Conservation (phyloP, 805 yeast genomes). For the Saccharomyces mikatae region DNA sequence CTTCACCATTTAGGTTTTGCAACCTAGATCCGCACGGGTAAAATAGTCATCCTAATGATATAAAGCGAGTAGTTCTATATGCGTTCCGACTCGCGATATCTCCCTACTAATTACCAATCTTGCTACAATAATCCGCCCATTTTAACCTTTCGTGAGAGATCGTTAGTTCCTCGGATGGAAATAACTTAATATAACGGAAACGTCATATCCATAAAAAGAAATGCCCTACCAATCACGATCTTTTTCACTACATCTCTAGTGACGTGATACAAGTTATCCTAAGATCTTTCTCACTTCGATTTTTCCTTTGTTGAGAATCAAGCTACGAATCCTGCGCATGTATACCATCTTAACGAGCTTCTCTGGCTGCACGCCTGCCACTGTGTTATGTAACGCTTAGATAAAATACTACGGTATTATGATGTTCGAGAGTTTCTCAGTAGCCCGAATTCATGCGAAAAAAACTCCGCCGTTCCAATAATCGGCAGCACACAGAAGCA, state of each 20-base stretch:
- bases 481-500: background rate
- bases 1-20: constrained; percentile 39
- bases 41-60: background rate
- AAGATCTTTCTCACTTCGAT: background rate
- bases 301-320: background rate
- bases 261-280: background rate
- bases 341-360: background rate
- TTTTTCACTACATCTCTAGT: background rate
- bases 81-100: background rate
- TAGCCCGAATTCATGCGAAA: background rate
- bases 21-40: constrained; percentile 6
- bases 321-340: background rate
- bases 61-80: too few relatives aligned
- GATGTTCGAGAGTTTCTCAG: too few relatives aligned
- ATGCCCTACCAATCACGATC: background rate
- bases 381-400: background rate
- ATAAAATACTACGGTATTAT: too few relatives aligned
- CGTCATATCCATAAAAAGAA: background rate
- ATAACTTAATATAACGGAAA: background rate
- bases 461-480: background rate
- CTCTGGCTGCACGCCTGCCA: background rate
- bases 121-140: background rate
- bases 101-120: background rate
- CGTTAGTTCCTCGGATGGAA: background rate
- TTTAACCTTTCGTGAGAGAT: background rate